phyloP scores from a whole-genome alignment of 352 stramenopile species.

The Poterioochromonas sp. region DNA sequence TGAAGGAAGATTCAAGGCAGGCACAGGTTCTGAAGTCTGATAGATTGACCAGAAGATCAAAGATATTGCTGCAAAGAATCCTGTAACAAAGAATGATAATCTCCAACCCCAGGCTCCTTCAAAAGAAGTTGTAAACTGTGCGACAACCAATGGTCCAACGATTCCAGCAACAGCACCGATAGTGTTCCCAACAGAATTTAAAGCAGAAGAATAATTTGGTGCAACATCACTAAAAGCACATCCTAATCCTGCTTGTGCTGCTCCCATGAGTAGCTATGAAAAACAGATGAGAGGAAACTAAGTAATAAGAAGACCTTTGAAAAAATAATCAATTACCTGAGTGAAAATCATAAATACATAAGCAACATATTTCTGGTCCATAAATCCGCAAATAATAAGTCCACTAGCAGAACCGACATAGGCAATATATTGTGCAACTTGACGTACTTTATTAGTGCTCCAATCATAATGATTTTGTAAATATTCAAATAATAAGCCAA shows the following conservation, averaged over 20 bases:
- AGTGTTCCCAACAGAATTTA: conserved; percentile 15
- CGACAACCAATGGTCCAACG: conserved; percentile 1
- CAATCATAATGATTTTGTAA: conserved; percentile 1
- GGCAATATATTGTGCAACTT: background rate
- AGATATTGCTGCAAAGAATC: background rate
- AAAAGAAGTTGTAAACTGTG: background rate
- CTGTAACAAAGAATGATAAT: background rate
- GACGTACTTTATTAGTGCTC: background rate
- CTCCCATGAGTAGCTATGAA: background rate
- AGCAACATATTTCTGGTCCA: background rate
- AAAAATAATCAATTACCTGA: too few species aligned
- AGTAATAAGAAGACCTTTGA: too few species aligned
- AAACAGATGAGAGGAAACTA: background rate
- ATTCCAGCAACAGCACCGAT: conserved; percentile 21
- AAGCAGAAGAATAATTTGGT: conserved; percentile 3
- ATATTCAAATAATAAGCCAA: conserved; percentile 13
- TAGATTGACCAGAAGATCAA: background rate
- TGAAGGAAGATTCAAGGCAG: background rate
- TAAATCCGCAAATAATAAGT: background rate
- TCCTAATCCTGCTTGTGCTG: background rate
- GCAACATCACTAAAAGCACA: conserved; percentile 10
- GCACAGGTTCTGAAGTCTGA: background rate
- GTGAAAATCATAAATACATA: conserved; percentile 6
- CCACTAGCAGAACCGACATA: background rate
- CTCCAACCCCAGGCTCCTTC: background rate